Base-by-base conservation (phyloP, 352 stramenopile species). In the Elongisporangium undulatum region DNA sequence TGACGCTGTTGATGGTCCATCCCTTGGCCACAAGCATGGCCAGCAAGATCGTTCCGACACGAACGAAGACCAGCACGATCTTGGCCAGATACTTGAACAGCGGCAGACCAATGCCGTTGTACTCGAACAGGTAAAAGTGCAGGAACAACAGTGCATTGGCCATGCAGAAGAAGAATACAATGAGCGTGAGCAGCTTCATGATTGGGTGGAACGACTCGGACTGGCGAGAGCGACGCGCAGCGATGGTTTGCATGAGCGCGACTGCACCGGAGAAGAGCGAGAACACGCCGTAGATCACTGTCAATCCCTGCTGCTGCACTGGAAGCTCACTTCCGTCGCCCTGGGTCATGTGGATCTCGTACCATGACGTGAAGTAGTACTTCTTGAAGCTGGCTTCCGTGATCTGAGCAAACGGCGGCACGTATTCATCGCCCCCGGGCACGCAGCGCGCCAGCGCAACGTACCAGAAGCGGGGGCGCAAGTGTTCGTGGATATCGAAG, bases 301-400 rank as follows among this genome's bases (percentile, higher is more conserved):
- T 62, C 64, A 92, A 67, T 4, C 74, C 82, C 51, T 89, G 67
- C 29, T 90, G 69, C 55, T 91, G 77, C 17, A 90, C 79, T 3
- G 81, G 76, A 8, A 91, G 73, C 58, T 94, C 82, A 21, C 69
- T 80, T 4, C 76, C 80, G 34, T 89, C 69, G 12, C 53, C 66
- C 49, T 92, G 82, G 12, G 74, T 89, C 76, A 92, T 86, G 78
- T 93, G 84, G 51, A 93, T 71, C 9, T 77, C 73, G 64, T 86
- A 91, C 84, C 81, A 91, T 8, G 81, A 77, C 22, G 80, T 78
- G 56, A 94, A 94, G 65, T 89, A 90, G 56, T 87, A 93, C 68
- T 84, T 78, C 15, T 74, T 68, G 63, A 90, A 92, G 51, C 80
- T 83, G 53, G 71, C 59, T 50, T 89, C 77, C 0, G 83, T 87